Conservation (phyloP, 306 rosid species). For the Chamaecrista fasciculata region DNA sequence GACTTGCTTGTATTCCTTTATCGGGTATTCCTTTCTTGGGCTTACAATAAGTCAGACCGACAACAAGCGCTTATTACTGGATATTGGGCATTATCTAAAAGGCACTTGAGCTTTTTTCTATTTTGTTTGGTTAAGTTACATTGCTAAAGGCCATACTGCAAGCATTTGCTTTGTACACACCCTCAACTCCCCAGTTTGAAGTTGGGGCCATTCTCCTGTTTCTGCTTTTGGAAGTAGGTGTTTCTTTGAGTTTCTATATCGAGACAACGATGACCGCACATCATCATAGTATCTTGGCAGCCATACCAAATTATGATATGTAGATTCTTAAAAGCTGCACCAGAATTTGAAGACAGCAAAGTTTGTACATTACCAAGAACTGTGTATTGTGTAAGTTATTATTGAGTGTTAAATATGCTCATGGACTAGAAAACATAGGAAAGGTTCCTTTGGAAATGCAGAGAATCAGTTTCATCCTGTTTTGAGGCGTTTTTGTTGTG, state of each 20-base stretch:
- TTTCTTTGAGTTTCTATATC: not conserved
- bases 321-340: not conserved
- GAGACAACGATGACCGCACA: not conserved
- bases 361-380: not conserved
- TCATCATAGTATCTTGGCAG: not conserved
- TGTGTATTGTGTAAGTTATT: not conserved
- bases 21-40: slow-evolving; percentile 19
- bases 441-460: not conserved
- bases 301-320: not conserved
- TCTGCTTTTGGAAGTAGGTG: slow-evolving; percentile 14
- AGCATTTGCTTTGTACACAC: slow-evolving; percentile 25
- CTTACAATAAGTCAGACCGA: slow-evolving; percentile 21
- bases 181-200: slow-evolving; percentile 20
- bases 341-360: not conserved
- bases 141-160: slow-evolving; percentile 23
- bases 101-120: slow-evolving; percentile 15
- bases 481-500: not conserved
- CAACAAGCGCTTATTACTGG: slow-evolving; percentile 16
- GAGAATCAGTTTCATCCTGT: not conserved
- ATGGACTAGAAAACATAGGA: not conserved
- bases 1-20: slow-evolving; percentile 26
- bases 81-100: slow-evolving; percentile 14
- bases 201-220: slow-evolving; percentile 26
- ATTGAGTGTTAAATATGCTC: not conserved
- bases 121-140: slow-evolving; percentile 20